Evolutionary conservation across 2,329 filamentous ascomycete genomes (phyloP).

Genomic region (Aureobasidium sp.): DNA sequence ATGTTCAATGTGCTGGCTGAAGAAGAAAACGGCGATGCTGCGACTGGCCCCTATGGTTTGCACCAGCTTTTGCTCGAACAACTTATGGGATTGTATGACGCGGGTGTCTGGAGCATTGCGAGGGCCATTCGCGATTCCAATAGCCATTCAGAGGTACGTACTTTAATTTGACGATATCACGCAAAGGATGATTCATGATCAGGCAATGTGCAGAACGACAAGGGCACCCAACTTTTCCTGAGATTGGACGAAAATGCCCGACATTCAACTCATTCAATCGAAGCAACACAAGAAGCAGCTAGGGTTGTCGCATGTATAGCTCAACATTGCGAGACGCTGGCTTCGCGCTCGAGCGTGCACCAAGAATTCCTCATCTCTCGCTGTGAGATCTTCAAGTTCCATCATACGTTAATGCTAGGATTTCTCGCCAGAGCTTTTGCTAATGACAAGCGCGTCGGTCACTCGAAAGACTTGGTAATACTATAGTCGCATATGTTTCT

Average conservation of each 20-base stretch:
- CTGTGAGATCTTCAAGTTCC: background rate
- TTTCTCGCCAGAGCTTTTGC: background rate
- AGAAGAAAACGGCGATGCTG: background rate
- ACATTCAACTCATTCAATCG: background rate
- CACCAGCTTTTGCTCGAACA: background rate
- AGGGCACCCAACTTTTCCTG: no score
- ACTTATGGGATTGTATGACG: background rate
- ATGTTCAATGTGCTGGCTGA: background rate
- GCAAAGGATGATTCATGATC: no score
- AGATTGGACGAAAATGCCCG: background rate
- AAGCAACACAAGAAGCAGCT: background rate
- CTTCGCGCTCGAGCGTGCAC: background rate
- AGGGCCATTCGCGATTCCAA: background rate
- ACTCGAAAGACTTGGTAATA: conserved; percentile 1
- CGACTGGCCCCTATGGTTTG: background rate
- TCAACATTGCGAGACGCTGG: background rate
- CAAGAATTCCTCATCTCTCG: background rate
- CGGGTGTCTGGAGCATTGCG: conserved; percentile 1
- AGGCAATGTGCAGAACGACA: no score
- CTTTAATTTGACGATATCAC: no score
- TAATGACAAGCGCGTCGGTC: conserved; percentile 1
- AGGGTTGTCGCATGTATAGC: background rate
- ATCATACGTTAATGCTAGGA: background rate
- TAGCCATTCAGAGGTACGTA: no score
- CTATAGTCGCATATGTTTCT: no score